A percentile compares a stretch with the other conserved stretches of the same genome.
phyloP scores from a whole-genome alignment of 257 asterid genomes.

The Buddleja alternifolia region DNA sequence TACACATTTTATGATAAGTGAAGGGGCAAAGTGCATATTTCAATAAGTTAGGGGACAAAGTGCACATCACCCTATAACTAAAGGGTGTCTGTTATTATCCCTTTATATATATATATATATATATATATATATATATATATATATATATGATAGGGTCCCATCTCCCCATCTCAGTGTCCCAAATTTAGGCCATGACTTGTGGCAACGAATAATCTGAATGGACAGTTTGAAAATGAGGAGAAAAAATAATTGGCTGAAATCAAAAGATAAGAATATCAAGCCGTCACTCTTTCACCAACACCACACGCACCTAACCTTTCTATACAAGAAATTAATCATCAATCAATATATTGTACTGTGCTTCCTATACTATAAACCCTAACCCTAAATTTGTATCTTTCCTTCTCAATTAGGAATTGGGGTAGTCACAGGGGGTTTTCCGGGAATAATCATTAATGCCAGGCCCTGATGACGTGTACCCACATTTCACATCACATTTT shows the following conservation, averaged over 20 bases:
- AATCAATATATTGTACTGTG: not conserved
- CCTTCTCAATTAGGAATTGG: conserved; percentile 13
- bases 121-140: no score
- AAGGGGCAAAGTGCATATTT: no score
- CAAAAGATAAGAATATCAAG: conserved; percentile 35
- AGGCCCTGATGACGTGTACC: conserved; percentile 1
- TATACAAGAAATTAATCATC: not conserved
- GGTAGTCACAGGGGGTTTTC: not conserved
- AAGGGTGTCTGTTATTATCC: no score
- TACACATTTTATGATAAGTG: no score
- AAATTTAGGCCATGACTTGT: conserved; percentile 46
- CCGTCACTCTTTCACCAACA: conserved; percentile 65
- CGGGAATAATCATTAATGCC: not conserved
- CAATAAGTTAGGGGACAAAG: no score
- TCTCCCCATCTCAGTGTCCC: conserved; percentile 26
- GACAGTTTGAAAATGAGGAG: conserved; percentile 31
- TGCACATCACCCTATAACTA: no score
- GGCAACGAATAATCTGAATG: conserved; percentile 44
- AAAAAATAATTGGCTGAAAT: conserved; percentile 45
- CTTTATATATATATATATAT: no score
- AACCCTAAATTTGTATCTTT: conserved; percentile 21
- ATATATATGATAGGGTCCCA: conserved; percentile 32
- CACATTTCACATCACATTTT: conserved; percentile 24
- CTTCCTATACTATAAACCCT: conserved; percentile 20
- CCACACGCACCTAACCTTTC: conserved; percentile 27